phyloP scores from a whole-genome alignment of 768 basidiomycete genomes.

The Udeniomyces megalosporus region DNA sequence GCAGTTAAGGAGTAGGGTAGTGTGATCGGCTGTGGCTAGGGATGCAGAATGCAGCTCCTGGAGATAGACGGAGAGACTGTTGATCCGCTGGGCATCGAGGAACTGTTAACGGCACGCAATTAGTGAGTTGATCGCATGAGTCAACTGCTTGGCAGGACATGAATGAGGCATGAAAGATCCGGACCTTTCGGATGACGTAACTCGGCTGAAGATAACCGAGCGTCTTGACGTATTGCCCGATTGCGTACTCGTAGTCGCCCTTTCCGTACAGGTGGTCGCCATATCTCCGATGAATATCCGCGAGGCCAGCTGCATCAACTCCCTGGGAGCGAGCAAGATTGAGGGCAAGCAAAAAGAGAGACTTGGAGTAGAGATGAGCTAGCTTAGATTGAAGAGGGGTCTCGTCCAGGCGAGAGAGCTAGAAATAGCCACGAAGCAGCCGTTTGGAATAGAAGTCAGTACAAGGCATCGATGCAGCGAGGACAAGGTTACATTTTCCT shows the following conservation, averaged over 20 bases:
- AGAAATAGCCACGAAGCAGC: too few relatives aligned
- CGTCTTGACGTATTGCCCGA: slow-evolving; percentile 81
- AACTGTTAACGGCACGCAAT: slow-evolving; percentile 44
- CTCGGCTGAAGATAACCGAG: slow-evolving; percentile 74
- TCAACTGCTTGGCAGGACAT: too few relatives aligned
- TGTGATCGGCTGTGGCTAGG: slow-evolving; percentile 89
- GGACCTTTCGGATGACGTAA: slow-evolving; percentile 90
- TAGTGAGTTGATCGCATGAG: not conserved
- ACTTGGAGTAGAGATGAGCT: slow-evolving; percentile 22
- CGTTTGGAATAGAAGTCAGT: too few relatives aligned
- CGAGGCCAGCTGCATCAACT: slow-evolving; percentile 54
- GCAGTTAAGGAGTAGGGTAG: slow-evolving; percentile 86
- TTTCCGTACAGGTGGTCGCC: slow-evolving; percentile 83
- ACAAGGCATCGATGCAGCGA: too few relatives aligned
- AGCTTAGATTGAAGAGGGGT: slow-evolving; percentile 72
- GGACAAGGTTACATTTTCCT: too few relatives aligned
- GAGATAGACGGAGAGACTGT: slow-evolving; percentile 85
- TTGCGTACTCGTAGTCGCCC: slow-evolving; percentile 80
- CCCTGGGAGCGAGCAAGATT: slow-evolving; percentile 65
- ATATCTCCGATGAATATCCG: slow-evolving; percentile 77
- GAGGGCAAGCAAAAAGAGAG: slow-evolving; percentile 55
- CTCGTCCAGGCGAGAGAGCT: slow-evolving; percentile 56
- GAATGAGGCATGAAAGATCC: too few relatives aligned
- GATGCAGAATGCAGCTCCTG: slow-evolving; percentile 83
- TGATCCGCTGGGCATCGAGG: slow-evolving; percentile 87